phyloP scores from a whole-genome alignment of 495 filamentous ascomycete species.

The Aspergillus campestris region DNA sequence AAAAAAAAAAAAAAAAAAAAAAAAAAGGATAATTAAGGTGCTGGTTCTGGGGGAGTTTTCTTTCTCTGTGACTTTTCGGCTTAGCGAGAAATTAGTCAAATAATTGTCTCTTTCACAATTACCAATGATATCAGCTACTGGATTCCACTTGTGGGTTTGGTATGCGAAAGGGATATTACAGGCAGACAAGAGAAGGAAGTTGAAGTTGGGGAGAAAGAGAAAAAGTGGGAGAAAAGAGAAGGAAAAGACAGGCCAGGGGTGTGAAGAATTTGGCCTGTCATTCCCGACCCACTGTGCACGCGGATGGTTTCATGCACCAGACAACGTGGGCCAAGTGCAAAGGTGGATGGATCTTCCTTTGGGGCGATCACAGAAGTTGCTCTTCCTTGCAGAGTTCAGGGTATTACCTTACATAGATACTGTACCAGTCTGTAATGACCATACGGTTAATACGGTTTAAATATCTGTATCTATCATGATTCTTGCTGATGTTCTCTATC shows the following conservation, averaged over 20 bases:
- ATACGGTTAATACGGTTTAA: too few relatives aligned
- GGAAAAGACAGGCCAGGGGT: slow-evolving; percentile 12
- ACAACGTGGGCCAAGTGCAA: slow-evolving; percentile 38
- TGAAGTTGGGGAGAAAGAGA: slow-evolving; percentile 4
- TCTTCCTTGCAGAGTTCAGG: slow-evolving; percentile 16
- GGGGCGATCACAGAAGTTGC: slow-evolving; percentile 16
- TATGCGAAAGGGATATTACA: background rate
- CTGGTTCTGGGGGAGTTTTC: background rate
- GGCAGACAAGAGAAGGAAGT: slow-evolving; percentile 2
- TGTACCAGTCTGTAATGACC: too few relatives aligned
- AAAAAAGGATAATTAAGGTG: too few relatives aligned
- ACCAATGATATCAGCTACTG: background rate
- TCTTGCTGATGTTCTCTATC: too few relatives aligned
- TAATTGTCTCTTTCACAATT: background rate
- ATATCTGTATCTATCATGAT: too few relatives aligned
- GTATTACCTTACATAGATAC: background rate
- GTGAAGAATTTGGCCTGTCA: slow-evolving; percentile 37
- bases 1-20: slow-evolving; percentile 6
- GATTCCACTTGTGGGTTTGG: too few relatives aligned
- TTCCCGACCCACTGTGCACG: slow-evolving; percentile 36
- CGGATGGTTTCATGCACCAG: slow-evolving; percentile 39
- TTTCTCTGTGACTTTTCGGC: background rate
- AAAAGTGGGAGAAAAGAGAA: slow-evolving; percentile 8
- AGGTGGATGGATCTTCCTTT: slow-evolving; percentile 20
- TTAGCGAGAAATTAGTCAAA: slow-evolving; percentile 3